Percentiles rank a stretch among this genome's conserved stretches.
These are phyloP conservation scores for Aspergillus neotritici DNA, from an alignment of 2,329 filamentous ascomycete genomes.

Conservation along the genomic window DNA sequence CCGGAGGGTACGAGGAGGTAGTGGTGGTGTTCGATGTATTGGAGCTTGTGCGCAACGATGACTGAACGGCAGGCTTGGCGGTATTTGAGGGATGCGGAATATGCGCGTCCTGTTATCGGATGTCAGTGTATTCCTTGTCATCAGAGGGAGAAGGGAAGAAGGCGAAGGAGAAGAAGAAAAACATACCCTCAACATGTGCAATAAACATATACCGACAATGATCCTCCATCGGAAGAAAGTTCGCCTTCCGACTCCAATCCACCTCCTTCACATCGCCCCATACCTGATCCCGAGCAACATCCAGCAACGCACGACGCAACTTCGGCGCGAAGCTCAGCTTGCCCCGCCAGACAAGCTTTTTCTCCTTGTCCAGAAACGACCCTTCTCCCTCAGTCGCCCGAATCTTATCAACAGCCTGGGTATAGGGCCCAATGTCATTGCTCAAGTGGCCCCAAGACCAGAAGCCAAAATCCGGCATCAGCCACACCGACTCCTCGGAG, in stretches of 20 bases:
- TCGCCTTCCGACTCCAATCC: slow-evolving; percentile 35
- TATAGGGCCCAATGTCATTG: slow-evolving; percentile 3
- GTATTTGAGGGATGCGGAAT: slow-evolving; percentile 47
- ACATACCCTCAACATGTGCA: slow-evolving; percentile 48
- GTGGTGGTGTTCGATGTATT: slow-evolving; percentile 45
- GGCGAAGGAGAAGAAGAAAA: neutral
- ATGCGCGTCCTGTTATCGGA: slow-evolving; percentile 29
- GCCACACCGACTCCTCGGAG: slow-evolving; percentile 1
- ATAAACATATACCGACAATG: slow-evolving; percentile 51
- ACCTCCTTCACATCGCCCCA: slow-evolving; percentile 46
- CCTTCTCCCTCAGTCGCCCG: neutral
- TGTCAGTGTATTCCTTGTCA: neutral
- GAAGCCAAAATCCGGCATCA: slow-evolving; percentile 3
- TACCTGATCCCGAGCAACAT: slow-evolving; percentile 16
- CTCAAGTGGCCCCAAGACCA: slow-evolving; percentile 2
- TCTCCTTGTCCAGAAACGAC: neutral
- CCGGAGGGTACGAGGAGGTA: slow-evolving; percentile 39
- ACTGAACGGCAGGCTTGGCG: slow-evolving; percentile 45
- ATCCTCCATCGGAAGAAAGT: slow-evolving; percentile 46
- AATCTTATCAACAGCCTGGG: neutral
- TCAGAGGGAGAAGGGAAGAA: neutral
- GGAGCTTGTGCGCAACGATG: slow-evolving; percentile 41
- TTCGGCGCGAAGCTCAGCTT: slow-evolving; percentile 6
- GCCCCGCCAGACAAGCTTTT: slow-evolving; percentile 1
- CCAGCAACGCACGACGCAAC: slow-evolving; percentile 1